These are phyloP conservation scores for Malus hybrid DNA, from an alignment of 331 rosid species.

Conservation along the genomic window DNA sequence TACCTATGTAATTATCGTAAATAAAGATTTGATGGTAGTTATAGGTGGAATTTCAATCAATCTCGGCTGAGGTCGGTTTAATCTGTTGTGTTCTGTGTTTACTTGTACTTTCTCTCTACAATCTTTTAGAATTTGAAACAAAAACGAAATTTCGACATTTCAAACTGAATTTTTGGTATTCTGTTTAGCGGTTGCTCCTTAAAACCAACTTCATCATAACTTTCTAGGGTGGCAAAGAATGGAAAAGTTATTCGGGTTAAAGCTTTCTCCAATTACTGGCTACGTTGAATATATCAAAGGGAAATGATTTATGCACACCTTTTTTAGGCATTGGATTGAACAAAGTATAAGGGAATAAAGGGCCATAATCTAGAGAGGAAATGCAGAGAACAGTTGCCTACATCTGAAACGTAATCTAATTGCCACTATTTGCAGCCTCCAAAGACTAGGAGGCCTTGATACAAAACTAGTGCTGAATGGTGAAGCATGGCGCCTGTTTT, in stretches of 20 bases:
- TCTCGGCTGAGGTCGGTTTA: neutral
- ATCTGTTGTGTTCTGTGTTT: neutral
- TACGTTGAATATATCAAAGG: neutral
- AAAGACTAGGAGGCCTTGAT: constrained; percentile 58
- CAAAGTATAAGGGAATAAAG: neutral
- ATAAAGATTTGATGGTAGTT: neutral
- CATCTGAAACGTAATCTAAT: neutral
- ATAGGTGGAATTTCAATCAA: neutral
- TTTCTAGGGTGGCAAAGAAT: neutral
- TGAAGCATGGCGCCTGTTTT: constrained; percentile 65
- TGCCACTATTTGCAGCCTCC: constrained; percentile 33
- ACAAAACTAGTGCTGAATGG: constrained; percentile 35
- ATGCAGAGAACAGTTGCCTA: neutral
- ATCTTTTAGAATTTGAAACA: neutral
- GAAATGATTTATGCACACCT: neutral
- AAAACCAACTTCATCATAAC: neutral
- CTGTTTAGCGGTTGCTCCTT: neutral
- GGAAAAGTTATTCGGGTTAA: neutral
- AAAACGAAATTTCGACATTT: neutral
- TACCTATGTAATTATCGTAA: neutral
- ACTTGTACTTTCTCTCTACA: too few relatives aligned
- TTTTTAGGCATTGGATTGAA: neutral
- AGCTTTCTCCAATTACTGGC: neutral
- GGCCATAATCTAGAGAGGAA: neutral
- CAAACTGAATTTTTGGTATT: neutral